Evolutionary conservation across 768 basidiomycete genomes (phyloP).

Genomic region (Suillus bovinus): DNA sequence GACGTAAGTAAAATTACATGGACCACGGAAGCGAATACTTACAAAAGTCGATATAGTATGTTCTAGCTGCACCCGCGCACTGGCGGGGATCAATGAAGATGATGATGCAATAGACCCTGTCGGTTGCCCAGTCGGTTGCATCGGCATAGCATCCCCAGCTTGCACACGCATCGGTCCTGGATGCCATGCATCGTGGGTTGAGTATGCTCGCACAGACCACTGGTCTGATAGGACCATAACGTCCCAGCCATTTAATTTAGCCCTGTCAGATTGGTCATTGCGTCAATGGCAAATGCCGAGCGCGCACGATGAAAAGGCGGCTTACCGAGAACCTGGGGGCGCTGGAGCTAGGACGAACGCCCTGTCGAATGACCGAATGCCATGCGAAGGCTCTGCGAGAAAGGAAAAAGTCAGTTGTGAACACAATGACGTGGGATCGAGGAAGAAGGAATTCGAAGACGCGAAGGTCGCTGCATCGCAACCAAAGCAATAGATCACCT

Average conservation of each 20-base stretch:
- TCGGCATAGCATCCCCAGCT: slow-evolving; percentile 37
- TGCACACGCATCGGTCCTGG: slow-evolving; percentile 76
- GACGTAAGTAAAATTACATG: slow-evolving; percentile 17
- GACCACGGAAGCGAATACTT: slow-evolving; percentile 31
- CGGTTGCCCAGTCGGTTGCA: slow-evolving; percentile 20
- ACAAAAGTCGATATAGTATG: slow-evolving; percentile 59
- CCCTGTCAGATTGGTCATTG: slow-evolving; percentile 43
- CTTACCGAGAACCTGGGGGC: slow-evolving; percentile 80
- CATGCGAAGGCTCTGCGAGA: slow-evolving; percentile 61
- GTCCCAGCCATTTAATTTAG: slow-evolving; percentile 85
- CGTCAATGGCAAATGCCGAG: slow-evolving; percentile 13
- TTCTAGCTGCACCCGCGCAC: slow-evolving; percentile 41
- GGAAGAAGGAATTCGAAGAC: slow-evolving; percentile 2
- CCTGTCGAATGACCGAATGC: slow-evolving; percentile 90
- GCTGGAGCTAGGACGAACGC: slow-evolving; percentile 87
- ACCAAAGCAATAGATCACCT: background rate
- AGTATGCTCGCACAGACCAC: slow-evolving; percentile 80
- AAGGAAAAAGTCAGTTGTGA: slow-evolving; percentile 21
- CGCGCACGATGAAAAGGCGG: slow-evolving; percentile 17
- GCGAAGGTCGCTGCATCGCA: slow-evolving; percentile 1
- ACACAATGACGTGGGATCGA: slow-evolving; percentile 5
- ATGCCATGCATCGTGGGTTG: slow-evolving; percentile 77
- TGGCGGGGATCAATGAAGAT: slow-evolving; percentile 32
- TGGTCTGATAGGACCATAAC: slow-evolving; percentile 89
- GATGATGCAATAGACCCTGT: slow-evolving; percentile 26